Conservation (phyloP, 805 yeast species). For the Wickerhamiella brachini region DNA sequence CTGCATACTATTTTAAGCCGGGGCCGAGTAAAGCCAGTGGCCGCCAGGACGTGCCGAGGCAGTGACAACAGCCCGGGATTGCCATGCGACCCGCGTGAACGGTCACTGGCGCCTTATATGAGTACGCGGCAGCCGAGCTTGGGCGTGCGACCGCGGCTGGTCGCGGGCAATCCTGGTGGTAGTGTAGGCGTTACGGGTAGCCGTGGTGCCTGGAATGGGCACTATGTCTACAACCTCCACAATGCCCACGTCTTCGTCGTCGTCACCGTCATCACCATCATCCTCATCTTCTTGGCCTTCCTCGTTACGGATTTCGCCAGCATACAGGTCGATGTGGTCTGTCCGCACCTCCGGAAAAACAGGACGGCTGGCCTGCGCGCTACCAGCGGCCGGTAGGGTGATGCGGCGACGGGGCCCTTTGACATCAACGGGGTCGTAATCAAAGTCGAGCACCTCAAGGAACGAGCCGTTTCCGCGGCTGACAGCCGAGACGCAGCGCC, state of each 20-base stretch:
- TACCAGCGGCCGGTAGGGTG: background rate
- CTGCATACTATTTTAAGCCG: no score
- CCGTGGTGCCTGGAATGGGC: no score
- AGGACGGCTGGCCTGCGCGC: background rate
- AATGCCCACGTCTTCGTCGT: background rate
- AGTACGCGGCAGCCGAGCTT: no score
- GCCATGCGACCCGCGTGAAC: no score
- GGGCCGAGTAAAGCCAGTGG: no score
- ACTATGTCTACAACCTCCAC: no score
- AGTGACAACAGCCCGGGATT: no score
- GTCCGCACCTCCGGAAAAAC: background rate
- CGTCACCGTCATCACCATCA: background rate
- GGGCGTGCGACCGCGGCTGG: no score
- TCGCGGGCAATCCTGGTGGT: no score
- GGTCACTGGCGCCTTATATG: no score
- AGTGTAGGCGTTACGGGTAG: no score
- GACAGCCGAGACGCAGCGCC: constrained; percentile 83
- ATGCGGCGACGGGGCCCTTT: background rate
- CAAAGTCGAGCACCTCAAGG: constrained; percentile 77
- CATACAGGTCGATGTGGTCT: background rate
- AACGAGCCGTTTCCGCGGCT: constrained; percentile 56
- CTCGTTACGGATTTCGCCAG: background rate
- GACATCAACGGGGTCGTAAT: constrained; percentile 20
- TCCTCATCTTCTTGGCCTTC: background rate
- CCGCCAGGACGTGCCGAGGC: no score